Percentiles rank a stretch among this genome's conserved stretches.
Conservation (phyloP, 495 filamentous ascomycete genomes). For the Arthonia radiata region DNA sequence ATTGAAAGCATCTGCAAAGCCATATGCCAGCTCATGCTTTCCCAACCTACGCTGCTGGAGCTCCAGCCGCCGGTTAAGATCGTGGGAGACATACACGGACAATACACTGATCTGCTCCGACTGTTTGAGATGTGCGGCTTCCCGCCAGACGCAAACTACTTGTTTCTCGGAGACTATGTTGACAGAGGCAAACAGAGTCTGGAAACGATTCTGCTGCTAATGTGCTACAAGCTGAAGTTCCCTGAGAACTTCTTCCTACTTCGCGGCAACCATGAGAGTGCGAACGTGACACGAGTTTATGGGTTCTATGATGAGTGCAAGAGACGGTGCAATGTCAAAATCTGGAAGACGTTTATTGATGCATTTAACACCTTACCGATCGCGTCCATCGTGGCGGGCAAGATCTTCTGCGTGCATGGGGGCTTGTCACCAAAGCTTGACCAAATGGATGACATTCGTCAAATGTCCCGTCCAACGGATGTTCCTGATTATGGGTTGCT, state of each 20-base stretch:
- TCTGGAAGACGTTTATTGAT: constrained; percentile 98
- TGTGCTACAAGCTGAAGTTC: constrained; percentile 98
- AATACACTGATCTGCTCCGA: constrained; percentile 90
- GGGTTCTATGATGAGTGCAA: constrained; percentile 99
- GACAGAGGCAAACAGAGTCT: constrained; percentile 93
- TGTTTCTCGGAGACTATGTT: constrained; percentile 95
- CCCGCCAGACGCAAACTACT: constrained; percentile 75
- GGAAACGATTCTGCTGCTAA: constrained; percentile 81
- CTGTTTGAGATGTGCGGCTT: constrained; percentile 99
- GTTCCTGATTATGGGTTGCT: constrained; percentile 92
- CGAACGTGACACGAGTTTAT: constrained; percentile 94
- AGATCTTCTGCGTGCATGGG: constrained; percentile 98
- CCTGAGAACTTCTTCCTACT: constrained; percentile 98
- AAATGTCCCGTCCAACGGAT: constrained; percentile 87
- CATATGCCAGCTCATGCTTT: constrained; percentile 68
- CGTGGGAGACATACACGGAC: constrained; percentile 92
- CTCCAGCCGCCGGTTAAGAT: constrained; percentile 95
- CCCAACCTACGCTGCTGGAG: constrained; percentile 78
- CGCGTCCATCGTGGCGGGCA: constrained; percentile 84
- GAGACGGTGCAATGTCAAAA: constrained; percentile 86
- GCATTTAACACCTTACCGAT: constrained; percentile 95
- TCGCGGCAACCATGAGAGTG: constrained; percentile 93
- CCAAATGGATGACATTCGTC: constrained; percentile 96
- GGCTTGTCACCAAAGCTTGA: constrained; percentile 76
- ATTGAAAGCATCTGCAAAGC: constrained; percentile 79